phyloP scores from a whole-genome alignment of 495 filamentous ascomycete species.

The Podospora fimiseda region DNA sequence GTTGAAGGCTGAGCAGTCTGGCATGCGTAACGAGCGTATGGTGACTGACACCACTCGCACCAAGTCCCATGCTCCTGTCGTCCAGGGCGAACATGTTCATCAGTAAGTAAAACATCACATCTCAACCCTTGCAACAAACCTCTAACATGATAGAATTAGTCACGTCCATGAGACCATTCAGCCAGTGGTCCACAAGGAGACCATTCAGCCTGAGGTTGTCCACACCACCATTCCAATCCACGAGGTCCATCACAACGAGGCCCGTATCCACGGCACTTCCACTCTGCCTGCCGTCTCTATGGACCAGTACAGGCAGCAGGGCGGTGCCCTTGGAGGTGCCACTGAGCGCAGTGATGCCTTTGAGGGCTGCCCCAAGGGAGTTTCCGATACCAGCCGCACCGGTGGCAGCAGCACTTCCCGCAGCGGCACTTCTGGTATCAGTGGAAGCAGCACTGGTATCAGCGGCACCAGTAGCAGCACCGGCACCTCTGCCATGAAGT shows the following conservation, averaged over 20 bases:
- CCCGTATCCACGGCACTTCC: slow-evolving; percentile 53
- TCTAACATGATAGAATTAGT: slow-evolving; percentile 13
- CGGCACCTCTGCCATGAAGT: background rate
- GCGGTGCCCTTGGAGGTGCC: slow-evolving; percentile 48
- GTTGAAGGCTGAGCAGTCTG: slow-evolving; percentile 41
- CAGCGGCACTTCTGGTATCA: slow-evolving; percentile 10
- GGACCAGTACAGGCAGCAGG: slow-evolving; percentile 52
- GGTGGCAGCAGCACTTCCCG: background rate
- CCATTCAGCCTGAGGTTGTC: slow-evolving; percentile 56
- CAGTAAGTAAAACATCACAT: no score
- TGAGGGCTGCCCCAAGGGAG: slow-evolving; percentile 36
- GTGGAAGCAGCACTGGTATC: no score
- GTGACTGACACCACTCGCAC: slow-evolving; percentile 45
- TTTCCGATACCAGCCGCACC: slow-evolving; percentile 1
- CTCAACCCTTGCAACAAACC: no score
- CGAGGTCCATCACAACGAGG: slow-evolving; percentile 56
- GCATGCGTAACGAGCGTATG: slow-evolving; percentile 44
- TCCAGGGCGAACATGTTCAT: slow-evolving; percentile 58
- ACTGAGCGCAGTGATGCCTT: slow-evolving; percentile 51
- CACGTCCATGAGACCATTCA: slow-evolving; percentile 59
- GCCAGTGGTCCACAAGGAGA: slow-evolving; percentile 59
- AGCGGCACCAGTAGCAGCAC: background rate
- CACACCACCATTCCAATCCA: slow-evolving; percentile 64
- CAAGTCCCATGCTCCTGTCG: slow-evolving; percentile 35
- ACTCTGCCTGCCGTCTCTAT: slow-evolving; percentile 55